phyloP scores from a whole-genome alignment of 192 early-diverging fungal genomes.

The Mortierella alpina region DNA sequence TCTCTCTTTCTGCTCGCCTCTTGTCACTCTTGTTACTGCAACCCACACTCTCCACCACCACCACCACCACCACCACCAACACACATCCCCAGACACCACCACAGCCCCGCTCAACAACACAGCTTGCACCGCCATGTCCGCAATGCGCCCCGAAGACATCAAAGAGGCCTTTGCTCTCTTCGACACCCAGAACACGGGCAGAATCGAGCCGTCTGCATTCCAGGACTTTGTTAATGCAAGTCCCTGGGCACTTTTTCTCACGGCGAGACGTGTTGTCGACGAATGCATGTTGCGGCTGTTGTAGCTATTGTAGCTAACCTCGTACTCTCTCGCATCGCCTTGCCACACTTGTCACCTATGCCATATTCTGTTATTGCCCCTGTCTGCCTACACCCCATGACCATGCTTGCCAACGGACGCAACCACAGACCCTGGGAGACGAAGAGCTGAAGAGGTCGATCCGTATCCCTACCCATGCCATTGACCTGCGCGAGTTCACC shows the following conservation, averaged over 20 bases:
- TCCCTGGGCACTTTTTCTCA: background rate
- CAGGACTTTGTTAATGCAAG: constrained; percentile 32
- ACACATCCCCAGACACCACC: background rate
- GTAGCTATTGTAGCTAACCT: no score
- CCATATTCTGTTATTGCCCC: background rate
- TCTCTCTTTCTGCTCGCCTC: background rate
- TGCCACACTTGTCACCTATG: background rate
- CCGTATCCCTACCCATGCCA: constrained; percentile 35
- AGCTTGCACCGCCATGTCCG: background rate
- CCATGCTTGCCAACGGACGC: background rate
- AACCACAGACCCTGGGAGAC: constrained; percentile 28
- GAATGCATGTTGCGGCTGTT: background rate
- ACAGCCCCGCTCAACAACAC: background rate
- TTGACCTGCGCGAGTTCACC: constrained; percentile 41
- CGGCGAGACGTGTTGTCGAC: background rate
- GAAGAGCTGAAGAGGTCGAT: constrained; percentile 36
- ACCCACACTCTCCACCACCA: background rate
- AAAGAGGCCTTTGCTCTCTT: constrained; percentile 45
- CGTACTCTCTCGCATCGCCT: background rate
- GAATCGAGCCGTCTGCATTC: constrained; percentile 39
- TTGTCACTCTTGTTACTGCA: background rate
- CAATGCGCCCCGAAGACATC: constrained; percentile 30
- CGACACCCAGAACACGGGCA: constrained; percentile 34
- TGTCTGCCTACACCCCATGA: background rate
- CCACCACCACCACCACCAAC: background rate